Evolutionary conservation across 345 rosid genomes (phyloP), one percentile per base, ranked within the genome.

Genomic region (Physaria fendleri): DNA sequence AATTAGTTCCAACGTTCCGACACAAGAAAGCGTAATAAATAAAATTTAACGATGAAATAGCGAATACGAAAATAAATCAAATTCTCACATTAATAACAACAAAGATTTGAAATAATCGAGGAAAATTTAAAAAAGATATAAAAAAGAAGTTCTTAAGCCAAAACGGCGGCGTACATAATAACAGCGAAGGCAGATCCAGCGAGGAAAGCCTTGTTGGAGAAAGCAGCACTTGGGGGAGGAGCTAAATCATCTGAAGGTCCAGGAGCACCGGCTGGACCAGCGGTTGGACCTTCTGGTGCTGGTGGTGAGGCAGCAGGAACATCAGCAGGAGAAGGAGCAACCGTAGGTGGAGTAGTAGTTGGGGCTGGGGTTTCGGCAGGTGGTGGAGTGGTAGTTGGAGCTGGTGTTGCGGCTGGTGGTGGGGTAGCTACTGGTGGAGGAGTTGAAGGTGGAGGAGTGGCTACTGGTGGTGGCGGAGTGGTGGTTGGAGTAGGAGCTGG

Each of bases 151-250:
- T 18, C 14, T 69, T 50, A 69, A 45, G 27, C 73, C 73, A 69
- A 53, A 59, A 80, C 55, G 44, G 66, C 70, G 70, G 88, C 79
- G 55, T 77, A 75, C 61, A 82, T 8, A 65, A 76, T 44, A 25
- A 71, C 82, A n/a, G 81, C 69, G 27, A 81, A 71, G 8, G 85
- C 86, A 56, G 79, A 79, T 38, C 79, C 82, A 6, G 69, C 75
- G 14, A 75, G 28, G 55, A 77, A 78, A 74, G 65, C 74, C 35
- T 59, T 76, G 59, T 59, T 62, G 21, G 74, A 34, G 48, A 49
- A 51, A 64, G 51, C 46, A 13, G 66, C 45, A n/a, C 51, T 40
- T 52, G 69, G 71, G n/a, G 74, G 16, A 16, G 64, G 22, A 4
- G 44, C 41, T 1, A 6, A n/a, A n/a, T n/a, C 48, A 17, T 42